Evolutionary conservation across 2,329 filamentous ascomycete genomes (phyloP).

Genomic region (Phialophora verrucosa): DNA sequence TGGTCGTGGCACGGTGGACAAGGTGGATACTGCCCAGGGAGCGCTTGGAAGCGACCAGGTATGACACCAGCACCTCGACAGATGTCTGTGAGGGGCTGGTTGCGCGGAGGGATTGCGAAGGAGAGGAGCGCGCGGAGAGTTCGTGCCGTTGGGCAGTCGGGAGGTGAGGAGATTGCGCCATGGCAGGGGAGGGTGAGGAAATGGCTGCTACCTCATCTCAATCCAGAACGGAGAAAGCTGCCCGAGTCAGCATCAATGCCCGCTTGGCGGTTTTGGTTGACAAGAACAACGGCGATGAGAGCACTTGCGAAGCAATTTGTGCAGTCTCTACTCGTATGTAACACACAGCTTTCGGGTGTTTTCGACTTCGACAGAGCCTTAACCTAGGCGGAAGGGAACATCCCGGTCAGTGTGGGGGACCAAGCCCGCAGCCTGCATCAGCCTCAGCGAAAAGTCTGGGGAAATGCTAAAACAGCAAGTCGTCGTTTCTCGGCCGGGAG

Average conservation of each 20-base stretch:
- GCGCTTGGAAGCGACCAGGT: constrained; percentile 85
- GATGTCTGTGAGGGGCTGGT: constrained; percentile 24
- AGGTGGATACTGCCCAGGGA: constrained; percentile 82
- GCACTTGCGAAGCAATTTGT: neutral
- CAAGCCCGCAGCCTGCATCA: neutral
- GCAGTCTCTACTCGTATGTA: neutral
- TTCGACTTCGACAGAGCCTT: neutral
- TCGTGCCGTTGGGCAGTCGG: constrained; percentile 16
- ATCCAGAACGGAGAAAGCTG: neutral
- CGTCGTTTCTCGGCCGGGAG: neutral
- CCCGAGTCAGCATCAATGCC: constrained; percentile 3
- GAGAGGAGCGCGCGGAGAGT: constrained; percentile 31
- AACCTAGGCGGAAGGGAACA: neutral
- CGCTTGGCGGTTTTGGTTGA: neutral
- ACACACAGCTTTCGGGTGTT: neutral
- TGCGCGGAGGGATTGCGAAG: constrained; percentile 28
- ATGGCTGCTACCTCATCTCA: constrained; percentile 12
- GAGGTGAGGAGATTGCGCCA: constrained; percentile 36
- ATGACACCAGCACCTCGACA: constrained; percentile 77
- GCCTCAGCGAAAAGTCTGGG: neutral
- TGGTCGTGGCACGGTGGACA: constrained; percentile 84
- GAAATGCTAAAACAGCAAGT: neutral
- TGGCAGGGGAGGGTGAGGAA: constrained; percentile 30
- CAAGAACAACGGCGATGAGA: neutral
- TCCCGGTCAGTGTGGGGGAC: constrained; percentile 19